Percentiles rank a stretch among this genome's conserved stretches.
These are phyloP conservation scores for Trypanosoma congolense DNA, from an alignment of 208 protist genomes.

Conservation along the genomic window DNA sequence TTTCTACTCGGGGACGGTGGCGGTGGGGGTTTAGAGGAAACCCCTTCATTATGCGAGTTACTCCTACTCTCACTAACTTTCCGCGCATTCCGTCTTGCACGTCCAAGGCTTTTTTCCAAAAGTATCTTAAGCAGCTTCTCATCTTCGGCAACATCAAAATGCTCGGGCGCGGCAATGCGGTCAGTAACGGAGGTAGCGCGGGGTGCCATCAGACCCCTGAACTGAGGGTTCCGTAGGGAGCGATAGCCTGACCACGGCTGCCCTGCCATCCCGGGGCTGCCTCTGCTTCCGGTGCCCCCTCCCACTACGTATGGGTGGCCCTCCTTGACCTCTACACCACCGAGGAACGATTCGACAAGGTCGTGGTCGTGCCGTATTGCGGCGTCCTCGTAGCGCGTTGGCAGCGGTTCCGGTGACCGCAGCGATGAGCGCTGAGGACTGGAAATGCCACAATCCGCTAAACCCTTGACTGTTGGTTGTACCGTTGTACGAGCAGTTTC, in stretches of 20 bases:
- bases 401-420: neutral
- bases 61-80: too few relatives aligned
- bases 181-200: neutral
- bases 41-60: too few relatives aligned
- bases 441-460: neutral
- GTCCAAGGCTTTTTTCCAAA: neutral
- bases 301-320: neutral
- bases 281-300: neutral
- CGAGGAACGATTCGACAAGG: conserved; percentile 5
- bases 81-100: too few relatives aligned
- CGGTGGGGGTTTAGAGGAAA: too few relatives aligned
- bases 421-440: neutral
- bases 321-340: neutral
- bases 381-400: neutral
- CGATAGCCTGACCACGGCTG: neutral
- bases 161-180: conserved; percentile 1
- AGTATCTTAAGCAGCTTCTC: conserved; percentile 1
- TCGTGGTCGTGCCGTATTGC: neutral
- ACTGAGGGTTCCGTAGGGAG: neutral
- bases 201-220: neutral
- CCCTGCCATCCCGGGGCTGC: neutral
- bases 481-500: too few relatives aligned
- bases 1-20: too few relatives aligned
- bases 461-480: neutral
- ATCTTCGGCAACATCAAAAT: conserved; percentile 6